Percentiles rank a stretch among this genome's conserved stretches.
Conservation (phyloP, 2,329 filamentous ascomycete species). For the Exophiala oligosperma region DNA sequence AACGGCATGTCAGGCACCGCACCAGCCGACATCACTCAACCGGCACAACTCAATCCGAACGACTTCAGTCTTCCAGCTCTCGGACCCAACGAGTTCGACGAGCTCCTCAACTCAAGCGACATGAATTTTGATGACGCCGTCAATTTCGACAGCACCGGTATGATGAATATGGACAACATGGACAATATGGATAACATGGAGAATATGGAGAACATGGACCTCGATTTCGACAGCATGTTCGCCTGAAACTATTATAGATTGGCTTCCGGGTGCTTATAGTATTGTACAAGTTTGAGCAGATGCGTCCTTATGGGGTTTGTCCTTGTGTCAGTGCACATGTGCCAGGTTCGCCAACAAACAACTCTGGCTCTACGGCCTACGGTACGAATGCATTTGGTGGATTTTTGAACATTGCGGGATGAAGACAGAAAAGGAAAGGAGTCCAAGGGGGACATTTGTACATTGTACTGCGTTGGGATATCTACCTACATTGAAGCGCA, state of each 20-base stretch:
- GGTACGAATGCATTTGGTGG: no score
- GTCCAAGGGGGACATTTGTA: no score
- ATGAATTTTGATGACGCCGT: constrained; percentile 45
- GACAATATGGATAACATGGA: constrained; percentile 28
- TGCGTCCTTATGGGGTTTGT: no score
- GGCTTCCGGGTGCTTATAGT: no score
- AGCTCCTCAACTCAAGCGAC: constrained; percentile 43
- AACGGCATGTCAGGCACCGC: not conserved
- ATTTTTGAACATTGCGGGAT: no score
- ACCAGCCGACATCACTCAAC: not conserved
- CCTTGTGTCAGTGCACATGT: no score
- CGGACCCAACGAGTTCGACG: constrained; percentile 29
- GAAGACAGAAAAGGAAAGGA: no score
- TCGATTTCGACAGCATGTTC: constrained; percentile 29
- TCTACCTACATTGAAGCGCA: no score
- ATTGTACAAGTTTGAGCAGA: no score
- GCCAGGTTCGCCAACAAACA: no score
- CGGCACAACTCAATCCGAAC: constrained; percentile 8
- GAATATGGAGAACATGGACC: constrained; percentile 22
- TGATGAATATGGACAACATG: constrained; percentile 14
- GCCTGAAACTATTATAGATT: constrained; percentile 1
- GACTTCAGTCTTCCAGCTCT: constrained; percentile 26
- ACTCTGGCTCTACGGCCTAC: no score
- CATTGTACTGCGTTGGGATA: no score
- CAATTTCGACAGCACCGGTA: constrained; percentile 35